Conservation (phyloP, 169 alveolate species). For the Plasmodium gaboni region DNA sequence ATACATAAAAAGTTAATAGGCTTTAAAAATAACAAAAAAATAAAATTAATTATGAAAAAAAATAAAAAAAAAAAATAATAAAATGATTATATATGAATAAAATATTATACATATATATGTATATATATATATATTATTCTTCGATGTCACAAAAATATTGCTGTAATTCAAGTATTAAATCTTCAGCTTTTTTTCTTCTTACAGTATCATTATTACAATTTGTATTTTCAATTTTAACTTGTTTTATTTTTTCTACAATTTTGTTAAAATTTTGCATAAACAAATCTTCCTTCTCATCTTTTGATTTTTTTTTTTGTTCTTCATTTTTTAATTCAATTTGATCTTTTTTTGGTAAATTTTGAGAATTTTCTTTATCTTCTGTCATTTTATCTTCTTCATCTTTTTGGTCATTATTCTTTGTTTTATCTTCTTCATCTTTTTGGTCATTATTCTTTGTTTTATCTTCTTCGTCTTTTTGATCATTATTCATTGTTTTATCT, state of each 20-base stretch:
- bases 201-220: slow-evolving; percentile 32
- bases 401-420: background rate
- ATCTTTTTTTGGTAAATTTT: background rate
- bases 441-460: background rate
- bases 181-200: slow-evolving; percentile 69
- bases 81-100: background rate
- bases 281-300: slow-evolving; percentile 12
- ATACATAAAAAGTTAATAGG: background rate
- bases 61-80: background rate
- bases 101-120: no score
- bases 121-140: slow-evolving; percentile 18
- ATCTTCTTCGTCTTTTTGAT: background rate
- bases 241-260: slow-evolving; percentile 60
- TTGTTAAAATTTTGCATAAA: slow-evolving; percentile 66
- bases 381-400: background rate
- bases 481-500: background rate
- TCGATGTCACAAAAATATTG: slow-evolving; percentile 64
- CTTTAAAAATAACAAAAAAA: background rate
- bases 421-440: background rate
- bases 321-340: background rate
- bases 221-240: slow-evolving; percentile 57
- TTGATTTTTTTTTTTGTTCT: no score
- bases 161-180: slow-evolving; percentile 37
- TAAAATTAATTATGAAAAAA: background rate
- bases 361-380: background rate